Evolutionary conservation across 2,329 filamentous ascomycete species (phyloP), one percentile per base, ranked within the genome.

Genomic region (Arthrobotrys conoides): DNA sequence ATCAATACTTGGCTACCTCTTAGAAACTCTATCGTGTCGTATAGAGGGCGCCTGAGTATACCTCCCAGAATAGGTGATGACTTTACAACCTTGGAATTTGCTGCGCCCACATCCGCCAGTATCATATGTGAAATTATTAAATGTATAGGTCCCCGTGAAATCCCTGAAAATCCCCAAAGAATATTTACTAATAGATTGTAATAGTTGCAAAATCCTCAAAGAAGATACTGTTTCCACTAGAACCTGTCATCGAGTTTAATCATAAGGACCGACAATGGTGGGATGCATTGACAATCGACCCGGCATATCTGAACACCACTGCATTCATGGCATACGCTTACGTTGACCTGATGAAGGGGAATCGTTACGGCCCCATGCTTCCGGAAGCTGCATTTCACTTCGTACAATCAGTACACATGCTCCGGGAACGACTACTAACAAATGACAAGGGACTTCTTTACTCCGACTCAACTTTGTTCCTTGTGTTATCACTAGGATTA

Each of bases 241-340:
- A 84, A 66, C 64, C 79, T n/a, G 83, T 81, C 51, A 82, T 85
- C 9, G 48, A 81, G 27, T 84, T 84, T 70, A 80, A 83, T 0
- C 79, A 71, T 4, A 67, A 81, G 5, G 81, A 80, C 2, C 71
- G 80, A 16, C 53, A 57, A n/a, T 84, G 82, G 82, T 81, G 84
- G 46, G 82, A 82, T 10, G 82, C 82, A 16, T 76, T 85, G 10
- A 80, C 81, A 5, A 36, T 79, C n/a, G 84, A 86, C 68, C 73
- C 83, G 1, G 83, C 83, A 9, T 85, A 84, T 64, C 81, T 86
- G 1, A 84, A 86, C 76, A 81, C 83, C 38, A 82, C 83, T 49
- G 81, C 84, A 6, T 85, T 85, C 76, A 82, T 83, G 0, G 78
- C 83, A 5, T 82, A 84, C 27, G 80, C 80, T 30, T 86, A 83